Base-by-base conservation (phyloP, 2,329 filamentous ascomycete genomes). In the Fusarium sp. region DNA sequence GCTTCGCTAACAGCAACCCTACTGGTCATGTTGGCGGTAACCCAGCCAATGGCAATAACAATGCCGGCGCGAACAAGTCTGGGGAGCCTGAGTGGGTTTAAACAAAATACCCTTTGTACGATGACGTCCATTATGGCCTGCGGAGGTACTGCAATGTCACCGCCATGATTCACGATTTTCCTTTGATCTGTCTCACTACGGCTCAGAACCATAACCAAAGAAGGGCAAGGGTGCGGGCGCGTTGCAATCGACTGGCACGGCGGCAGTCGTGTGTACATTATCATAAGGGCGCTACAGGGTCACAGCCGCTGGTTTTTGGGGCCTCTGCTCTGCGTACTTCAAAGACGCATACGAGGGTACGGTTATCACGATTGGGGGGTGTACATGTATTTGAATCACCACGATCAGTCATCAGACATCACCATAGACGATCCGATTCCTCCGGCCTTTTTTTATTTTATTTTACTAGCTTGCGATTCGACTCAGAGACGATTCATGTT, bases 151-250 rank as follows among this genome's bases (percentile, higher is more conserved):
- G 75, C 71, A 71, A 72, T 77, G 65, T 79, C 63, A 74, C 75
- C 73, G 72, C 72, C 75, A 81, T 75, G 78, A 81, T 69, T 75
- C 81, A 82, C 75, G 79, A 81, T 74, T 79, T 76, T 77, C 75
- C 70, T 77, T 77, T 68, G 73, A 72, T 75, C 71, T 78, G 76
- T 79, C 75, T 75, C 71, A 74, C 69, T 74, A 75, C 62, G 68
- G 62, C 70, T 56, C 63, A 67, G 65, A 71, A 70, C 56, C 68
- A 70, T 58, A 63, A 67, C 60, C 65, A 68, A 17, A 37, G 62
- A 68, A 50, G 72, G 73, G 67, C 62, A 68, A 50, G 72, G 73
- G 65, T 60, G 56, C 65, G 56, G 67, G 71, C 64, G 65, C 63
- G 65, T 51, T 58, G 51, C 68, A 59, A 61, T 62, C 54, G 61